Evolutionary conservation across 139 green algal genomes (phyloP).

Genomic region (Micractinium sp.): DNA sequence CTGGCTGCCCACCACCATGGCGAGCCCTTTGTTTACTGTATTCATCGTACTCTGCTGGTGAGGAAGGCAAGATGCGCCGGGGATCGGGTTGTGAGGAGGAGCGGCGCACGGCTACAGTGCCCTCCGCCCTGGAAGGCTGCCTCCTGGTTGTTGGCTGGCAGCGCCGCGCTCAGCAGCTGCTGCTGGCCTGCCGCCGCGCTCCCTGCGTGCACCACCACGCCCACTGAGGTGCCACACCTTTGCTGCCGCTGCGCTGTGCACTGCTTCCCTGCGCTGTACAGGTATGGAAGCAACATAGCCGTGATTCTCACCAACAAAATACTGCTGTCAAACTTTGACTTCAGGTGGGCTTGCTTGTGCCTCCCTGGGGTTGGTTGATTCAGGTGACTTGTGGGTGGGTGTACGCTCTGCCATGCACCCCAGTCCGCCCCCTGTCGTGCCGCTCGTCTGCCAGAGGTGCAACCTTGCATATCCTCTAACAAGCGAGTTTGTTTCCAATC

Average conservation of each 20-base stretch:
- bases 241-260: too few species aligned
- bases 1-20: too few species aligned
- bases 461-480: too few species aligned
- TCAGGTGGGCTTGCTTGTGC: slow-evolving; percentile 58
- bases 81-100: not conserved
- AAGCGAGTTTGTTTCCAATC: too few species aligned
- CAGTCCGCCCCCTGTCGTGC: not conserved
- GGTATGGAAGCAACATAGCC: slow-evolving; percentile 93
- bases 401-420: not conserved
- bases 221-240: too few species aligned
- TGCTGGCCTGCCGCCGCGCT: too few species aligned
- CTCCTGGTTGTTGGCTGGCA: too few species aligned
- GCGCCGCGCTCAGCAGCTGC: too few species aligned
- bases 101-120: too few species aligned
- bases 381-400: too few species aligned
- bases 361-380: too few species aligned
- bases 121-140: too few species aligned
- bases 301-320: slow-evolving; percentile 96
- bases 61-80: not conserved
- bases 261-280: not conserved
- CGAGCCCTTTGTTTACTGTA: not conserved
- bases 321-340: slow-evolving; percentile 80
- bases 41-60: not conserved
- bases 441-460: not conserved
- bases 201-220: not conserved